phyloP scores from a whole-genome alignment of 1,284 basidiomycete genomes.

The Ustilago sp. region DNA sequence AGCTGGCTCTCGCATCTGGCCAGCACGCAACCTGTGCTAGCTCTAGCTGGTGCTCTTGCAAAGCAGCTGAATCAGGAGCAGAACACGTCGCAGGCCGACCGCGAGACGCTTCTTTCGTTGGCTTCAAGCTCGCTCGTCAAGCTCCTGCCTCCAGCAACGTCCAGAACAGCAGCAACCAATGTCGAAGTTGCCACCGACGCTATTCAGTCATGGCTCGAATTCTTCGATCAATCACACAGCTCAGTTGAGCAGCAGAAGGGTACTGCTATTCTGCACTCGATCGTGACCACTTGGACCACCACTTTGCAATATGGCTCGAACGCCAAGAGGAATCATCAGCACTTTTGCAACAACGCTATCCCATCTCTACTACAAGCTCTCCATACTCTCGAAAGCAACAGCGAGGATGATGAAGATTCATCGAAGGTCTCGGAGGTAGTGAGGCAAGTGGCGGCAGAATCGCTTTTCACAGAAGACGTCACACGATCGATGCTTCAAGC shows the following conservation, averaged over 20 bases:
- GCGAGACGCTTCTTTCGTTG: constrained; percentile 6
- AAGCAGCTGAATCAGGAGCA: constrained; percentile 13
- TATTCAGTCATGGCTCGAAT: constrained; percentile 49
- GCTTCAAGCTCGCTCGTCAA: constrained; percentile 14
- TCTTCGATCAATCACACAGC: constrained; percentile 16
- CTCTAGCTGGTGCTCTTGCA: constrained; percentile 32
- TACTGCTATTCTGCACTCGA: constrained; percentile 17
- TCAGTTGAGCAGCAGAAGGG: constrained; percentile 8
- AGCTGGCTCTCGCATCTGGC: constrained; percentile 49
- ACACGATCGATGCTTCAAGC: constrained; percentile 35
- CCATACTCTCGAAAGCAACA: neutral
- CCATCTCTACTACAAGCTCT: constrained; percentile 29
- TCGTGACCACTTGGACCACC: constrained; percentile 37
- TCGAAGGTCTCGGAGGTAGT: constrained; percentile 17
- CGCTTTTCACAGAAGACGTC: constrained; percentile 49
- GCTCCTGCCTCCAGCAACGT: constrained; percentile 43
- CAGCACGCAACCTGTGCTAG: constrained; percentile 38
- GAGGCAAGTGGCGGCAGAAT: constrained; percentile 31
- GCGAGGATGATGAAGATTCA: neutral
- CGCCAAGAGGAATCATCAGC: constrained; percentile 54
- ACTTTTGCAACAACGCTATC: constrained; percentile 38
- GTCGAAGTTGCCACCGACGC: constrained; percentile 54
- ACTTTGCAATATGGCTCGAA: constrained; percentile 54
- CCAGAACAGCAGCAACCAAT: constrained; percentile 51
- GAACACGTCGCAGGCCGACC: neutral